Base-by-base conservation (phyloP, 306 rosid species). In the Elaeagnus macrophylla region DNA sequence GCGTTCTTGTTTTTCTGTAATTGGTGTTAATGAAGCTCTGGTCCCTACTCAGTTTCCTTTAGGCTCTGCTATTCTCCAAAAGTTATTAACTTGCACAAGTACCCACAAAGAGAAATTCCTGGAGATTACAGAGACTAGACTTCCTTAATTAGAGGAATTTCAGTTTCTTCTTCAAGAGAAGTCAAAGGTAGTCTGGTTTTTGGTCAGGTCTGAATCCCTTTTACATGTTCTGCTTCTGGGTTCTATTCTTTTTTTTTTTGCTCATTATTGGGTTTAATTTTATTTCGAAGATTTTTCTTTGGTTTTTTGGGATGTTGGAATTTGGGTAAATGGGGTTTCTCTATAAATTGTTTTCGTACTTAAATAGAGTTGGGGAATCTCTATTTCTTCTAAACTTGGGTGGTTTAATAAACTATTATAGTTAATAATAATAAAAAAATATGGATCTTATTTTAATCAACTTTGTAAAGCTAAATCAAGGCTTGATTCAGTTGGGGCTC, bases 1-100 rank as follows among this genome's bases (percentile, higher is more conserved):
- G 59, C 37, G 65, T 67, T 64, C 41, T 46, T 60, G 44, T 54
- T 67, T 59, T 40, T 72, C 72, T 74, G 32, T 25, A 74, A 63
- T 49, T 62, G 25, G 66, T 73, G 39, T 60, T 61, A 43, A 69
- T 62, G 51, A 36, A 73, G 25, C 53, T 57, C 63, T 77, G 64
- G 69, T 61, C 54, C 71, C 56, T 56, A 51, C 47, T 32, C 13
- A 16, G 36, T 48, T 39, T n/a, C 50, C 54, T 41, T 70, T 62
- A 59, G 56, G 48, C 71, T 40, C 43, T 53, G 6, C 5, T 32
- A n/a, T 17, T 42, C 13, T 19, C 8, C 13, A 9, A 32, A 10
- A 10, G 46, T 36, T 40, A 20, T 12, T 37, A 48, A 32, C 49
- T 53, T 37, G 10, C 38, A 39, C 13, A 44, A 14, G 47, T 38